Conservation (phyloP, 1,284 basidiomycete genomes). For the Stereum hirsutum region DNA sequence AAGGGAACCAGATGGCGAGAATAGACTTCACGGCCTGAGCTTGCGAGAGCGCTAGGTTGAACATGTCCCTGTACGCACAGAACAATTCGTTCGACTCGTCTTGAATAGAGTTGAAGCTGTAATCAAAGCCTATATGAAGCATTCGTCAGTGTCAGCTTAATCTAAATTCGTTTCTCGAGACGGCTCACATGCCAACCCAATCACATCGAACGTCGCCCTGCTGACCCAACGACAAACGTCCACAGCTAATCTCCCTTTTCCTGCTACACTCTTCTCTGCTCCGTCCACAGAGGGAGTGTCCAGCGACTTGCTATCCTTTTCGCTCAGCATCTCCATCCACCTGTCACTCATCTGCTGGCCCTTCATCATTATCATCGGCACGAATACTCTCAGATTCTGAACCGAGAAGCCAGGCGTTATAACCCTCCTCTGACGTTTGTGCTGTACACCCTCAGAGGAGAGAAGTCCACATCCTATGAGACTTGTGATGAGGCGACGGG, state of each 20-base stretch:
- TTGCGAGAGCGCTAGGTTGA: constrained; percentile 58
- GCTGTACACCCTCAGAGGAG: constrained; percentile 62
- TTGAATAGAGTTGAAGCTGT: constrained; percentile 69
- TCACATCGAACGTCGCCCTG: constrained; percentile 73
- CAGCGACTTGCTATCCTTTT: constrained; percentile 2
- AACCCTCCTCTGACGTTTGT: constrained; percentile 69
- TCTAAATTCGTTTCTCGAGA: no score
- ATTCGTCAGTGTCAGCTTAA: no score
- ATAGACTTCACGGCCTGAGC: constrained; percentile 34
- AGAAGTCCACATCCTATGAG: constrained; percentile 75
- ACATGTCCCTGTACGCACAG: constrained; percentile 73
- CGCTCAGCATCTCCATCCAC: constrained; percentile 39
- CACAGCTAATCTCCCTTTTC: constrained; percentile 24
- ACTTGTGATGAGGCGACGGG: constrained; percentile 58
- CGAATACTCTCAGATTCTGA: constrained; percentile 60
- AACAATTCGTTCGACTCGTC: constrained; percentile 70
- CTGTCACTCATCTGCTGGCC: constrained; percentile 51
- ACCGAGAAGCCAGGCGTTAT: constrained; percentile 70
- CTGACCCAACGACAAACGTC: constrained; percentile 71
- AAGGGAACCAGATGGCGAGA: constrained; percentile 53
- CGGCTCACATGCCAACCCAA: constrained; percentile 57
- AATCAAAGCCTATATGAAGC: constrained; percentile 59
- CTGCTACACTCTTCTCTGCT: constrained; percentile 12
- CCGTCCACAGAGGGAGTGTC: no score
- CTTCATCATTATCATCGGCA: constrained; percentile 63